Base-by-base conservation (phyloP, 2,329 filamentous ascomycete species). In the Aspergillus cejpii region DNA sequence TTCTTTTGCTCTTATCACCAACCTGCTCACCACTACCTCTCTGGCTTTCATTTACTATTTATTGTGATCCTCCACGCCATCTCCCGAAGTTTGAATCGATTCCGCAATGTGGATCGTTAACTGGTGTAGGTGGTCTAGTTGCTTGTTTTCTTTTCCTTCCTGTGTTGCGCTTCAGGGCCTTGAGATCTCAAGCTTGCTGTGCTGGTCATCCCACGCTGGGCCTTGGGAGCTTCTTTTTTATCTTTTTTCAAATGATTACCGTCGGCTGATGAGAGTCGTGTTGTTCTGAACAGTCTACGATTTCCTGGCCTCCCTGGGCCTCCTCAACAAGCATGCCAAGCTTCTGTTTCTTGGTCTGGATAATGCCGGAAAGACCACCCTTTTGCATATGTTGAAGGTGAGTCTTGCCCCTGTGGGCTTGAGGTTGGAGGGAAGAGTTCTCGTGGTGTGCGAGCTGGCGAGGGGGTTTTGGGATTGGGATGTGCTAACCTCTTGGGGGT, bases 261-360 rank as follows among this genome's bases (percentile, higher is more conserved):
- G n/a, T n/a, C n/a, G n/a, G n/a, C n/a, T n/a, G n/a, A n/a, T n/a
- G n/a, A n/a, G n/a, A n/a, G n/a, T n/a, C n/a, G n/a, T n/a, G n/a
- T n/a, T n/a, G n/a, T n/a, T n/a, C n/a, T n/a, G n/a, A n/a, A n/a
- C 56, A 88, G 88, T 94, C 73, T 94, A 87, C 79, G 87, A 94
- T 75, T 75, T 94, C 60, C 81, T 95, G 62, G 86, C 89, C 62
- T 87, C 82, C 55, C 79, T 95, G 53, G 89, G 89, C 60, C 78
- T 95, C 63, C 77, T 91, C 57, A 95, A 95, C 81, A 95, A 95
- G 79, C 87, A 94, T 70, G 89, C 88, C 63, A 95, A 95, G 80
- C 80, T 95, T 48, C 80, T 94, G 47, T 94, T 95, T 74, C 81
- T 95, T 53, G 89, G 89, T 59, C 83, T 95, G 51, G 89, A 94